phyloP scores from a whole-genome alignment of 73 alveolate species.

The Urostyla sp. region DNA sequence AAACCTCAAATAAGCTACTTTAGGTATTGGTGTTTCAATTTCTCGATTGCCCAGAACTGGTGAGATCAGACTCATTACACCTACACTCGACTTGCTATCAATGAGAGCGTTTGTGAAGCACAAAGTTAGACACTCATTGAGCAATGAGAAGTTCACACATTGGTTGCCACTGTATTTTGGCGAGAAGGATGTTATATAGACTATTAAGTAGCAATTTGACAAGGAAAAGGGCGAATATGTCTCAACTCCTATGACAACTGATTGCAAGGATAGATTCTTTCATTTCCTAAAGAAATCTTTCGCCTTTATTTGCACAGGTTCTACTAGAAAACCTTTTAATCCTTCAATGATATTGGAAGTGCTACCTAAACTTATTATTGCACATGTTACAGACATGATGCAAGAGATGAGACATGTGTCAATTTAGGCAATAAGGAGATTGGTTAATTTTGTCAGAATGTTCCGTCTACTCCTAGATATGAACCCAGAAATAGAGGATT shows the following conservation, averaged over 20 bases:
- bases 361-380: constrained; percentile 87
- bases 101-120: constrained; percentile 94
- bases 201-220: constrained; percentile 29
- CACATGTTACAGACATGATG: constrained; percentile 83
- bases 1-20: constrained; percentile 67
- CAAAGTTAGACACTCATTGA: constrained; percentile 84
- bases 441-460: constrained; percentile 82
- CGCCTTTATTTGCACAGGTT: constrained; percentile 90
- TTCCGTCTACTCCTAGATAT: constrained; percentile 80
- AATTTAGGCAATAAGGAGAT: constrained; percentile 81
- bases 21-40: constrained; percentile 90
- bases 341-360: constrained; percentile 85
- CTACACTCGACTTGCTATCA: constrained; percentile 91
- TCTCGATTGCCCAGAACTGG: constrained; percentile 95
- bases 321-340: constrained; percentile 84
- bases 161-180: constrained; percentile 97
- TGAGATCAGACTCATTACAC: constrained; percentile 86
- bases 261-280: constrained; percentile 76
- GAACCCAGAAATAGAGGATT: constrained; percentile 85
- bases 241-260: background rate
- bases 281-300: constrained; percentile 84
- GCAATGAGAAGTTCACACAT: constrained; percentile 89
- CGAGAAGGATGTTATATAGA: constrained; percentile 54
- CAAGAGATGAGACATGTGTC: constrained; percentile 90
- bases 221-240: constrained; percentile 8